Evolutionary conservation across 805 yeast species (phyloP), one percentile per base, ranked within the genome.

Genomic region (Suhomyces faveliae): DNA sequence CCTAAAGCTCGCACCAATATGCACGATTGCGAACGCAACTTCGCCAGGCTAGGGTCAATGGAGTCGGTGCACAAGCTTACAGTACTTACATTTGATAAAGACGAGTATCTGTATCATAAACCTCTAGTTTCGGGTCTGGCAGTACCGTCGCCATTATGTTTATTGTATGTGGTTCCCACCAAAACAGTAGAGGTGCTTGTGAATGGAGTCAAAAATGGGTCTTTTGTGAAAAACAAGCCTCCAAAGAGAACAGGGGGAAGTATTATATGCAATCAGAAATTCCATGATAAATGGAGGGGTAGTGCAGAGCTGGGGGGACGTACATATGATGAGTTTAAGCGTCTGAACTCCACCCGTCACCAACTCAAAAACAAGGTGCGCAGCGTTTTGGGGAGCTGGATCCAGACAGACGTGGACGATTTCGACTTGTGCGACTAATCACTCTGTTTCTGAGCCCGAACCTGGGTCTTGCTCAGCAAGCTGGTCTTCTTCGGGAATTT

Each of bases 141-240:
- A 0, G 48, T 39, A 11, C 74, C 78, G 9, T 64, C 68, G 35
- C 66, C 63, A 9, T 43, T 67, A 12, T 63, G 72, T 3, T 47
- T 72, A 12, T 53, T 68, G 7, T 56, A 65, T 40, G 51, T 68
- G 8, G 53, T 52, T 1, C 60, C 61, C 6, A 46, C 51, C 2
- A 53, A 58, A 5, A 47, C 52, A 10, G 44, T 58, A 0, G 77
- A 79, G 49, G 71, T 78, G 1, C 62, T 84, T 10, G 72, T 79
- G 37, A 78, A 78, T 53, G 89, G 89, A 0, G 79, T 84, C 4
- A 80, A 75, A 50, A 81, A 81, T 51, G 91, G 92, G 0, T 72
- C 74, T 17, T 72, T 61, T 46, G 51, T 73, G 0, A 82, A 79
- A 53, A 74, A 65, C 33, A 67, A 64, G 41, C 73, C 74, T 0